A percentile compares a stretch with the other conserved stretches of the same genome.
Conservation (phyloP, 2,329 filamentous ascomycete genomes). For the Endothia cerciana region DNA sequence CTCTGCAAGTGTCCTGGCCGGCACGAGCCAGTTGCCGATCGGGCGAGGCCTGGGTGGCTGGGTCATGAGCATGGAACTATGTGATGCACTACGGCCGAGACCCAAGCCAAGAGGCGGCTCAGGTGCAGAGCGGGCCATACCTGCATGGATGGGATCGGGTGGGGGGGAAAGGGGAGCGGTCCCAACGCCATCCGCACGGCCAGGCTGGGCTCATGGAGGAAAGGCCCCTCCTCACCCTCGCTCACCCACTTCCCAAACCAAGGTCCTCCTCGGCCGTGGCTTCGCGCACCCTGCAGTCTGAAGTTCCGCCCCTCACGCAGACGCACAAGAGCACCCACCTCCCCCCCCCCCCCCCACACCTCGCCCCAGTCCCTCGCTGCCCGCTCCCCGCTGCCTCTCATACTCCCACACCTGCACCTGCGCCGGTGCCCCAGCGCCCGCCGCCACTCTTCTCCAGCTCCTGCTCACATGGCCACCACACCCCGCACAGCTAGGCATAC, state of each 20-base stretch:
- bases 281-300: slow-evolving; percentile 10
- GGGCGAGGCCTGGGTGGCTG: slow-evolving; percentile 9
- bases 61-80: background rate
- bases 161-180: background rate
- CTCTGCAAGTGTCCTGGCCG: too few species aligned
- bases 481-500: slow-evolving; percentile 79
- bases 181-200: too few species aligned
- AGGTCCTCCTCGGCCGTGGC: too few species aligned
- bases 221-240: background rate
- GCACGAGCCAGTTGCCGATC: slow-evolving; percentile 24
- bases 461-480: background rate
- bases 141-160: background rate
- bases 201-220: background rate
- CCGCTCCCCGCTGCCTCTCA: background rate
- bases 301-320: slow-evolving; percentile 1
- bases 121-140: slow-evolving; percentile 10
- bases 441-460: background rate
- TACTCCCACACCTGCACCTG: slow-evolving; percentile 1
- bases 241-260: too few species aligned
- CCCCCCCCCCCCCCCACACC: slow-evolving; percentile 14
- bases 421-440: background rate
- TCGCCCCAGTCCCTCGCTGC: slow-evolving; percentile 20
- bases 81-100: slow-evolving; percentile 8
- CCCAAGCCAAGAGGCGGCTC: background rate
- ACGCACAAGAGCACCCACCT: too few species aligned